Evolutionary conservation across 176 grass and related monocot genomes (phyloP), one percentile per base, ranked within the genome.

Genomic region (Thalia dealbata): DNA sequence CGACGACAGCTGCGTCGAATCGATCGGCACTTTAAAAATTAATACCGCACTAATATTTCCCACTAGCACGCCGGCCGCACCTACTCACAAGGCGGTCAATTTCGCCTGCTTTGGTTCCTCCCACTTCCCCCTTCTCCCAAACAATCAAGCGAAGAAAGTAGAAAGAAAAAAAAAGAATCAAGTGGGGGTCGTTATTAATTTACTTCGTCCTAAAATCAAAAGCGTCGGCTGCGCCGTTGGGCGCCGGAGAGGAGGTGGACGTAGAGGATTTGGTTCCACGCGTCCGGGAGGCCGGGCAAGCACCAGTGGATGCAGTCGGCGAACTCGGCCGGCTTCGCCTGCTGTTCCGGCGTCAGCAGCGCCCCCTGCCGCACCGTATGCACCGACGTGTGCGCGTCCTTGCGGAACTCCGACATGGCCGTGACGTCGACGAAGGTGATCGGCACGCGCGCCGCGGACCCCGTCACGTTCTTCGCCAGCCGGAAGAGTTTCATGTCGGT

Each of bases 291-390:
- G 24, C 93, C 93, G 0, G 95, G 90, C 27, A 97, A 87, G 66
- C 95, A 97, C 95, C 95, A 92, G 18, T 92, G 95, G 54, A 97
- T 97, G 77, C 95, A 92, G 70, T 97, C 95, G 0, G 95, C 87
- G 1, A 82, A 97, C 28, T 75, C 90, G 10, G 59, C 54, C 0
- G 85, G 95, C 12, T 97, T 27, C 0, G 79, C 83, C 76, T 92
- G 84, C 81, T 97, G 90, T 81, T 92, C 64, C 0, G 87, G 38
- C 0, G 95, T 92, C 78, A 97, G 80, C 67, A 91, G 19, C 10
- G 84, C 80, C 14, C 90, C 95, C 71, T 83, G 85, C 64, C 85
- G 83, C 62, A 97, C 15, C n/a, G 95, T 35, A 43, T 91, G 84
- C 27, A 97, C 15, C 0, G 71, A 79, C 2, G 95, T 91, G 76